Conservation (phyloP, 2,329 filamentous ascomycete genomes). For the Aspergillus hortae region DNA sequence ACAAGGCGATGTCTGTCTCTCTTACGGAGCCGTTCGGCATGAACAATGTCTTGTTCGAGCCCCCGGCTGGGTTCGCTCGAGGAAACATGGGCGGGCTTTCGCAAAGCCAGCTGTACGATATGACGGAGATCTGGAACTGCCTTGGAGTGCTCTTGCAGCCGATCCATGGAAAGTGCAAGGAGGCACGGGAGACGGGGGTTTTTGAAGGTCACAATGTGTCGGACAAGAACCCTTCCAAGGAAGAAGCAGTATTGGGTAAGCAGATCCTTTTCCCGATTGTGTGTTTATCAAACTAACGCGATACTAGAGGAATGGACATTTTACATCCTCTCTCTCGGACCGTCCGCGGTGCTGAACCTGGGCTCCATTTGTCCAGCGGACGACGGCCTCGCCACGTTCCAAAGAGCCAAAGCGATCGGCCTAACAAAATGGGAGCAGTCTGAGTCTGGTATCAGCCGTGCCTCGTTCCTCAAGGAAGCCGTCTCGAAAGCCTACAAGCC, state of each 20-base stretch:
- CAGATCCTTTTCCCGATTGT: constrained; percentile 4
- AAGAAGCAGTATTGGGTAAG: constrained; percentile 53
- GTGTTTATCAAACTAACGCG: constrained; percentile 14
- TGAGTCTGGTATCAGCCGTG: constrained; percentile 45
- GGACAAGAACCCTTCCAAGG: constrained; percentile 35
- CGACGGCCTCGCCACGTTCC: constrained; percentile 46
- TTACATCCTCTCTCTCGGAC: constrained; percentile 58
- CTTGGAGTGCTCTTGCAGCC: constrained; percentile 54
- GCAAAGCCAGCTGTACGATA: constrained; percentile 58
- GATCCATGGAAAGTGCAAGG: constrained; percentile 52
- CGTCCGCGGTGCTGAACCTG: constrained; percentile 53
- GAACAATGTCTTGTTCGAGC: constrained; percentile 53
- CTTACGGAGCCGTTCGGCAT: constrained; percentile 50
- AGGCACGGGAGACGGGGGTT: constrained; percentile 55
- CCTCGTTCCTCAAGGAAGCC: constrained; percentile 59
- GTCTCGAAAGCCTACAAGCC: constrained; percentile 58
- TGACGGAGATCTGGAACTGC: constrained; percentile 64
- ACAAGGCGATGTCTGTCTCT: constrained; percentile 39
- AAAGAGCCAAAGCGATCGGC: constrained; percentile 51
- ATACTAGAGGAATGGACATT: constrained; percentile 57
- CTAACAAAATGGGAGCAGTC: constrained; percentile 56
- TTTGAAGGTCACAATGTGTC: constrained; percentile 54
- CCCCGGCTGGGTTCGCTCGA: constrained; percentile 55
- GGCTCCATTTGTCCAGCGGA: constrained; percentile 39
- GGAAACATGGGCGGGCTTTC: constrained; percentile 56